phyloP scores from a whole-genome alignment of 2,329 filamentous ascomycete species.

The Xenosphaeropsis pyriputrescens region DNA sequence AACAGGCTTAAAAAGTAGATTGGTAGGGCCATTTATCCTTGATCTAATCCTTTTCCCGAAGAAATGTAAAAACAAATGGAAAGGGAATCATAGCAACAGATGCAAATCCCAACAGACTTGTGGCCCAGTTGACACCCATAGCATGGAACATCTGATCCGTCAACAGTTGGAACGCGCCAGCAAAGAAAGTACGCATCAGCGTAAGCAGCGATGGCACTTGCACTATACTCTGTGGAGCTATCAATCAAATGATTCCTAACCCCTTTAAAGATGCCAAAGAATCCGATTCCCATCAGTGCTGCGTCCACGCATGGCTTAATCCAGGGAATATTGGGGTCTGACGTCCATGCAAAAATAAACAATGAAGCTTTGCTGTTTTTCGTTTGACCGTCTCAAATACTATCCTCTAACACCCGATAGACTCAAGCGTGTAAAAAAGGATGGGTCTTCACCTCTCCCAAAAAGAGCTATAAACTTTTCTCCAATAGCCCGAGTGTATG shows the following conservation, averaged over 20 bases:
- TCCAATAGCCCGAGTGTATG: no score
- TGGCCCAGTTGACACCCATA: not conserved
- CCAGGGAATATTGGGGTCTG: conserved; percentile 35
- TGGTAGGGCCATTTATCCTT: not conserved
- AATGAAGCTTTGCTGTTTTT: no score
- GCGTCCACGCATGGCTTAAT: conserved; percentile 43
- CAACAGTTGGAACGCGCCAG: no score
- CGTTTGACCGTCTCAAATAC: no score
- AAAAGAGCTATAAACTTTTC: no score
- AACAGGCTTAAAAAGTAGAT: not conserved
- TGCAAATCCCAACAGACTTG: not conserved
- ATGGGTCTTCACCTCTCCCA: no score
- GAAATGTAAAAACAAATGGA: not conserved
- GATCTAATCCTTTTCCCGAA: not conserved
- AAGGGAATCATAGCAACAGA: not conserved
- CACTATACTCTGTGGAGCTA: conserved; percentile 32
- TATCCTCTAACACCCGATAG: no score
- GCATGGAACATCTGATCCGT: no score
- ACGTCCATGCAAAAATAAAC: conserved; percentile 39
- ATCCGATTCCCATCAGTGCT: conserved; percentile 51
- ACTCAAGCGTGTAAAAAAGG: no score
- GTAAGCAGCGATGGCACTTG: no score
- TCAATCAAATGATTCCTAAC: conserved; percentile 67
- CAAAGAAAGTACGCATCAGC: no score
- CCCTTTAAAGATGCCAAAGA: conserved; percentile 69